These are phyloP conservation scores for Botrytis elliptica DNA, from an alignment of 2,329 filamentous ascomycete species.

Conservation along the genomic window DNA sequence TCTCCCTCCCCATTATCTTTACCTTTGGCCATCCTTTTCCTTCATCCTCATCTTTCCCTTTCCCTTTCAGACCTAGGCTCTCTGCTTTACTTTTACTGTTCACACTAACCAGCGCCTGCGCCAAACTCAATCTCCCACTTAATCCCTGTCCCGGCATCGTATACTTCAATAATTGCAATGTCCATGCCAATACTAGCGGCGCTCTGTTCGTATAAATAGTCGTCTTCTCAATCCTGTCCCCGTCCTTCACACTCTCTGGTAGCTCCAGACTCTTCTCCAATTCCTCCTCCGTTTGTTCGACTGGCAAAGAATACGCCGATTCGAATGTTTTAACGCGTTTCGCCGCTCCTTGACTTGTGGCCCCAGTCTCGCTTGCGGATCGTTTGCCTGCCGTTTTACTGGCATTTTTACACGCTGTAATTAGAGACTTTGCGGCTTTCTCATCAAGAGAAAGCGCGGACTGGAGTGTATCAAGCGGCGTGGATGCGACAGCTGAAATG, in stretches of 20 bases:
- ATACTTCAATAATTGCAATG: conserved; percentile 68
- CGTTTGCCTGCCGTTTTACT: conserved; percentile 33
- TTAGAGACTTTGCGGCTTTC: conserved; percentile 37
- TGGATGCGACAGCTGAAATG: conserved; percentile 35
- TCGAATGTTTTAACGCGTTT: conserved; percentile 31
- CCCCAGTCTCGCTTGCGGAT: conserved; percentile 24
- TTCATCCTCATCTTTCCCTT: conserved; percentile 17
- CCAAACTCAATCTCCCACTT: conserved; percentile 79
- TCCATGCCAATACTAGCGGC: conserved; percentile 78
- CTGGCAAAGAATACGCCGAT: conserved; percentile 34
- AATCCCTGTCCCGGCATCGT: conserved; percentile 84
- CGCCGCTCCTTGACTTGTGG: conserved; percentile 17
- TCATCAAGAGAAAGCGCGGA: conserved; percentile 34
- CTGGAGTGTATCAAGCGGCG: conserved; percentile 29
- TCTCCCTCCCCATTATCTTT: conserved; percentile 68
- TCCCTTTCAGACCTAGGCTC: conserved; percentile 23
- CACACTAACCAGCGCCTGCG: conserved; percentile 78
- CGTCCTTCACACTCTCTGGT: conserved; percentile 53
- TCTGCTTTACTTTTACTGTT: conserved; percentile 68
- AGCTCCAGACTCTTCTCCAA: conserved; percentile 62
- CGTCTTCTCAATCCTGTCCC: conserved; percentile 57
- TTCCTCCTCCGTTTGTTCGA: conserved; percentile 49
- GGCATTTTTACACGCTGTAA: conserved; percentile 35
- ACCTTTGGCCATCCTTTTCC: conserved; percentile 57
- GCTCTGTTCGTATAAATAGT: conserved; percentile 74